Conservation (phyloP, 169 alveolate species). For the Plasmodium coatneyi region DNA sequence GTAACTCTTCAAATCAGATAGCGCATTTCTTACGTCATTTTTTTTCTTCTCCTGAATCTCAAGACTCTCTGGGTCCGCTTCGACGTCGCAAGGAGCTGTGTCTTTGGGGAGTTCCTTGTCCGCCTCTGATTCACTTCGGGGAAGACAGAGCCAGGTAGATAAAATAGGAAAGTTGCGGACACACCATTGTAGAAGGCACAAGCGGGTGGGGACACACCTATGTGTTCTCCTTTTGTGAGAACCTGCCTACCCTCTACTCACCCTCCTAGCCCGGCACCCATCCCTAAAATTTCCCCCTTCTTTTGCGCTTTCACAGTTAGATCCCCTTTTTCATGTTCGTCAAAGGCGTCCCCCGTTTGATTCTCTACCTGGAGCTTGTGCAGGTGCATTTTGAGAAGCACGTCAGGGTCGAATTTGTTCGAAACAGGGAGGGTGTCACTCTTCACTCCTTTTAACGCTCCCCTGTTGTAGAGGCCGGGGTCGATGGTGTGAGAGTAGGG, state of each 20-base stretch:
- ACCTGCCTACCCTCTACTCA: not conserved
- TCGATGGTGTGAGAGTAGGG: slow-evolving; percentile 29
- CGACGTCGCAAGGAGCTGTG: not conserved
- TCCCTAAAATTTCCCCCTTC: not conserved
- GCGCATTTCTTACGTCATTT: slow-evolving; percentile 14
- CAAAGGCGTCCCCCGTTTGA: not conserved
- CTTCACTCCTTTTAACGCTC: not conserved
- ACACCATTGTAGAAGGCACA: not conserved
- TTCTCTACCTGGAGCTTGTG: slow-evolving; percentile 12
- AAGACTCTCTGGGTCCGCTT: not conserved
- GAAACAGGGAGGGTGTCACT: not conserved
- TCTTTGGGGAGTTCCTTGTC: not conserved
- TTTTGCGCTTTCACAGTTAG: not conserved
- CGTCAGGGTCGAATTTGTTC: not conserved
- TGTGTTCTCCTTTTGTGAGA: not conserved
- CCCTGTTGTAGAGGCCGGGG: not conserved
- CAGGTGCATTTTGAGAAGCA: slow-evolving; percentile 15
- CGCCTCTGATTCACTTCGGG: not conserved
- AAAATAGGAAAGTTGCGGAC: not conserved
- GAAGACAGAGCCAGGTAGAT: not conserved
- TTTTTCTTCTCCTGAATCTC: slow-evolving; percentile 40
- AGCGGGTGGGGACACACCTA: not conserved
- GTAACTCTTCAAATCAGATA: slow-evolving; percentile 30
- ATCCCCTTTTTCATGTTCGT: not conserved
- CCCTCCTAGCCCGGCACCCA: not conserved